A percentile compares a stretch with the other conserved stretches of the same genome.
These are phyloP conservation scores for Globisporangium nodosum DNA, from an alignment of 352 stramenopile species.

Conservation along the genomic window DNA sequence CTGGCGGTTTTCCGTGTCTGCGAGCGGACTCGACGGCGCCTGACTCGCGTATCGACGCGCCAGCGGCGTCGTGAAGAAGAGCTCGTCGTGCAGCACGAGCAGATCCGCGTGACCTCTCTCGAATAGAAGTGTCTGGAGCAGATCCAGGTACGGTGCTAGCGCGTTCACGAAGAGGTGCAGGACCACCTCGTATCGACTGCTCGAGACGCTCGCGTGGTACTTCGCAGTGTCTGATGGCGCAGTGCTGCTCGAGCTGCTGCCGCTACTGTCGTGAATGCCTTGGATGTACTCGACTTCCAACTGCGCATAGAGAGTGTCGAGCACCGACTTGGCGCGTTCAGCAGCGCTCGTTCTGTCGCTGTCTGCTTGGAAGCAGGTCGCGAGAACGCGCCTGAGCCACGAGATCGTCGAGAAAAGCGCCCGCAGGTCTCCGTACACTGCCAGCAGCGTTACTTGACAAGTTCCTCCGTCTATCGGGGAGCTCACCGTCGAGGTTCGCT, in stretches of 20 bases:
- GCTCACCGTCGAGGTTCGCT: background rate
- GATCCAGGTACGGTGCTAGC: constrained; percentile 43
- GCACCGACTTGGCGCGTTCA: constrained; percentile 32
- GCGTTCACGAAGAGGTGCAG: constrained; percentile 37
- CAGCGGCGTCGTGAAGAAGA: constrained; percentile 39
- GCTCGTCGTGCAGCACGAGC: constrained; percentile 35
- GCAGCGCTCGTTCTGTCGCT: constrained; percentile 23
- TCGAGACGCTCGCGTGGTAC: background rate
- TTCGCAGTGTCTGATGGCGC: background rate
- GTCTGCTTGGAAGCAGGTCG: constrained; percentile 25
- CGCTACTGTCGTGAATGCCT: constrained; percentile 8
- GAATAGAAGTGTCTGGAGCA: constrained; percentile 48
- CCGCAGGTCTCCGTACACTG: constrained; percentile 33
- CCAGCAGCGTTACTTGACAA: constrained; percentile 35
- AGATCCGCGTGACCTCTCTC: constrained; percentile 31
- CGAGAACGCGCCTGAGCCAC: constrained; percentile 32
- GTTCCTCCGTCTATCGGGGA: background rate
- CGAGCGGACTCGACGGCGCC: constrained; percentile 14
- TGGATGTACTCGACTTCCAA: constrained; percentile 38
- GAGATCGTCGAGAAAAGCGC: constrained; percentile 35
- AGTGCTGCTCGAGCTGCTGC: background rate
- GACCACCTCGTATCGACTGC: constrained; percentile 36
- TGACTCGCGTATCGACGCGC: constrained; percentile 1
- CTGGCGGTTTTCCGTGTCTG: constrained; percentile 12
- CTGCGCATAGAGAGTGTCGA: constrained; percentile 36